phyloP scores from a whole-genome alignment of 768 basidiomycete species.

The Russula emetica region DNA sequence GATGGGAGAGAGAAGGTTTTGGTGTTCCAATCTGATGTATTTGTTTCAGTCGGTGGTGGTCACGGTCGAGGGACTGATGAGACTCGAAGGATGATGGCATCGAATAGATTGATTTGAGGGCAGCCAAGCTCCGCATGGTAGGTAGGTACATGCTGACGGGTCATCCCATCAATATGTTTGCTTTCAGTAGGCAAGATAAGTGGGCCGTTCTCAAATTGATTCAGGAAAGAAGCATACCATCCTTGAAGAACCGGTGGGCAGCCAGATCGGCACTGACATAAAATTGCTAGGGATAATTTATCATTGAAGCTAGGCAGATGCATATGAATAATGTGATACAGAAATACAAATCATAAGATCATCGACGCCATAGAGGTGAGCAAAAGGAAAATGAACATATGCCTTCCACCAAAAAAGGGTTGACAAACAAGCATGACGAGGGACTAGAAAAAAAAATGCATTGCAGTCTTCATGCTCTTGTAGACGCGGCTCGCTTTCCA shows the following conservation, averaged over 20 bases:
- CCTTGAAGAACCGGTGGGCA: background rate
- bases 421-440: background rate
- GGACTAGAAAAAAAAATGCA: background rate
- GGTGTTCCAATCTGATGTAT: too few relatives aligned
- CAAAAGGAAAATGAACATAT: background rate
- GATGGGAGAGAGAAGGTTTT: too few relatives aligned
- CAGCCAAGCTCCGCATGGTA: too few relatives aligned
- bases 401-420: background rate
- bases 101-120: too few relatives aligned
- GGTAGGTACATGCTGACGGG: too few relatives aligned
- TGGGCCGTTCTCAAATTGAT: background rate
- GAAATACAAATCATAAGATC: background rate
- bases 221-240: background rate
- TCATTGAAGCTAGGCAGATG: background rate
- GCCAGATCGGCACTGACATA: background rate
- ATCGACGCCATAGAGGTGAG: background rate
- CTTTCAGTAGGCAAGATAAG: too few relatives aligned
- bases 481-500: constrained; percentile 14
- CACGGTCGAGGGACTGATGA: too few relatives aligned
- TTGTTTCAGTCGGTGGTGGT: too few relatives aligned
- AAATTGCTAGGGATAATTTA: constrained; percentile 6
- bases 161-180: too few relatives aligned
- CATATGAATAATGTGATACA: background rate
- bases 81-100: too few relatives aligned
- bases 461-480: constrained; percentile 8